Evolutionary conservation across 164 flowering plant species (phyloP), one percentile per base, ranked within the genome.

Genomic region (Magnolia officinalis): DNA sequence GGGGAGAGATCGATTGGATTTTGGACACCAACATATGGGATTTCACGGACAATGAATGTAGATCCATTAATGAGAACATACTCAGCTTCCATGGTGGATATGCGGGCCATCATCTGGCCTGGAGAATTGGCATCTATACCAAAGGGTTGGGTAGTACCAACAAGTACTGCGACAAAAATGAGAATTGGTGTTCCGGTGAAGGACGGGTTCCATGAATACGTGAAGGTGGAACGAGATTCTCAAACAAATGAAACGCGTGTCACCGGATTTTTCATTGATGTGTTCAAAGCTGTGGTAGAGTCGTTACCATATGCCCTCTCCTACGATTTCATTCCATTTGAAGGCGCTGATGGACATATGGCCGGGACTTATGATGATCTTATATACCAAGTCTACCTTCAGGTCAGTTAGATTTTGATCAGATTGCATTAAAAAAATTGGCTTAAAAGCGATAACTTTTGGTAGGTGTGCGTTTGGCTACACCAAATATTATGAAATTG

Each of bases 111-210:
- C 16, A 71, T 81, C n/a, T 83, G 85, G 83, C 85, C 85, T 13
- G 85, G 85, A 29, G 83, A 76, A 1, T 55, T 70, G 1, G 71
- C 68, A 9, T 6, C 20, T 2, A 37, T 45, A 4, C 82, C 85
- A 5, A 80, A 74, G 64, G 83, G 83, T 71, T 83, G 85, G 83
- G 81, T 63, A 58, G 24, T 78, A 6, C 83, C 85, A 21, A 78
- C 78, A 6, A 73, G 61, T 67, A 26, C 29, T 26, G 83, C 78
- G 10, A 78, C 76, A 77, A 78, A 73, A 37, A 49, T 86, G 63
- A 82, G 61, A 51, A 76, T 86, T 64, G 89, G 85, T 19, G 81
- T 86, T 72, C 89, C 87, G 8, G 78, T 79, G 19, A 80, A 73
- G 50, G 24, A 58, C 2, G 81, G 82, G 18, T 78, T 80, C 63